These are phyloP conservation scores for Chalaropsis ovoidea DNA, from an alignment of 2,329 filamentous ascomycete species.

Conservation along the genomic window DNA sequence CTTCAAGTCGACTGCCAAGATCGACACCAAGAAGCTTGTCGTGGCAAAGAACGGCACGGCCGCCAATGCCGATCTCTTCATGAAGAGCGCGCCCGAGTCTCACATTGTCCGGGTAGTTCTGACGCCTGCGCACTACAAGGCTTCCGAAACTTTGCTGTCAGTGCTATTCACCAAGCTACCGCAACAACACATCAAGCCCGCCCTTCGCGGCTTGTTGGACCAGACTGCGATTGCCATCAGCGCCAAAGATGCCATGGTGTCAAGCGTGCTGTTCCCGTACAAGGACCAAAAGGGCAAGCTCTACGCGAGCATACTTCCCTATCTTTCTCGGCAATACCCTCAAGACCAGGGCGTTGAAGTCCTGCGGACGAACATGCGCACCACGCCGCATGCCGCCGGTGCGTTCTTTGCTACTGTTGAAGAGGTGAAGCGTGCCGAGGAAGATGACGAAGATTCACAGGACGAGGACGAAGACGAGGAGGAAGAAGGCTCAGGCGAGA, in stretches of 20 bases:
- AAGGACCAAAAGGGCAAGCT: constrained; percentile 52
- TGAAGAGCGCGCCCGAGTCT: constrained; percentile 35
- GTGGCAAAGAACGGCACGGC: constrained; percentile 33
- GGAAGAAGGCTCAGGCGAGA: constrained; percentile 26
- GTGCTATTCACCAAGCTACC: constrained; percentile 53
- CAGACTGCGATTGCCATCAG: constrained; percentile 65
- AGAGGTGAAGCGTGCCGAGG: constrained; percentile 22
- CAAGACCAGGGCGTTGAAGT: constrained; percentile 59
- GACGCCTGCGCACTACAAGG: constrained; percentile 40
- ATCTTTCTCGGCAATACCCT: constrained; percentile 58
- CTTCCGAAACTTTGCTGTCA: constrained; percentile 54
- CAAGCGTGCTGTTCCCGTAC: constrained; percentile 72
- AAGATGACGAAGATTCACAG: constrained; percentile 28
- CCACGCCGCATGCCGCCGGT: constrained; percentile 30
- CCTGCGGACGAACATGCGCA: constrained; percentile 50
- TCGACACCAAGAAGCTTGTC: constrained; percentile 32
- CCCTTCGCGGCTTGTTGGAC: constrained; percentile 65
- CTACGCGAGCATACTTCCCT: constrained; percentile 67
- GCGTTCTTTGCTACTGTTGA: constrained; percentile 29
- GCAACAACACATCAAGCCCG: constrained; percentile 56
- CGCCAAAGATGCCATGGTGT: constrained; percentile 62
- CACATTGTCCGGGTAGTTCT: constrained; percentile 29
- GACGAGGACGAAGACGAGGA: constrained; percentile 36
- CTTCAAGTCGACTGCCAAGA: constrained; percentile 24
- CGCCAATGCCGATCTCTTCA: constrained; percentile 63